Evolutionary conservation across 2,329 filamentous ascomycete species (phyloP).

Genomic region (Fusarium sp.): DNA sequence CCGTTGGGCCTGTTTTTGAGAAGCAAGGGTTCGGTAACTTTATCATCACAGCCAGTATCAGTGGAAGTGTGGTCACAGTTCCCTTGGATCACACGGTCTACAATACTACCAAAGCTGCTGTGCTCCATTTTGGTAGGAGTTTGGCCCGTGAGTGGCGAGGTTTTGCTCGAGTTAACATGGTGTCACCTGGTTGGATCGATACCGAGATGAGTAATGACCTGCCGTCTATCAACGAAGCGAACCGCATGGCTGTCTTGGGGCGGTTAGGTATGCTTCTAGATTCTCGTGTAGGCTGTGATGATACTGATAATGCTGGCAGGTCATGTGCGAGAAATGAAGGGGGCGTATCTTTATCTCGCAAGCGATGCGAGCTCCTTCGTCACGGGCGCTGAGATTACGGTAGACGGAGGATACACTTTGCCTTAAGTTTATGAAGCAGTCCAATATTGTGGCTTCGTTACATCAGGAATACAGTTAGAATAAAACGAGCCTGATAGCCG

Average conservation of each 20-base stretch:
- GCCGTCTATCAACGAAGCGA: conserved; percentile 60
- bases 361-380: conserved; percentile 58
- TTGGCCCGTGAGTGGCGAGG: conserved; percentile 69
- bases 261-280: no score
- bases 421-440: not conserved
- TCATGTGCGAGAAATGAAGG: conserved; percentile 77
- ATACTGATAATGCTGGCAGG: conserved; percentile 60
- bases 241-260: conserved; percentile 65
- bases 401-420: conserved; percentile 24
- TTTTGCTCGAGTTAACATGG: conserved; percentile 69
- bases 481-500: no score
- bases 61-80: conserved; percentile 64
- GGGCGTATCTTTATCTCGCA: conserved; percentile 67
- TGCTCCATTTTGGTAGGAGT: conserved; percentile 68
- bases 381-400: conserved; percentile 22
- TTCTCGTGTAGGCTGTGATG: no score
- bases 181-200: conserved; percentile 64
- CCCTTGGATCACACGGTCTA: conserved; percentile 68
- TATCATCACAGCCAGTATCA: conserved; percentile 66
- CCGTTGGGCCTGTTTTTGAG: conserved; percentile 59
- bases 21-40: conserved; percentile 61
- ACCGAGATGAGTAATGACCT: conserved; percentile 65
- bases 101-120: conserved; percentile 68
- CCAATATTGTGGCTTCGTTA: not conserved
- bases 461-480: no score